A percentile compares a stretch with the other conserved stretches of the same genome.
Evolutionary conservation across 1,139 yeast genomes (phyloP).

Genomic region (Spathaspora sp.): DNA sequence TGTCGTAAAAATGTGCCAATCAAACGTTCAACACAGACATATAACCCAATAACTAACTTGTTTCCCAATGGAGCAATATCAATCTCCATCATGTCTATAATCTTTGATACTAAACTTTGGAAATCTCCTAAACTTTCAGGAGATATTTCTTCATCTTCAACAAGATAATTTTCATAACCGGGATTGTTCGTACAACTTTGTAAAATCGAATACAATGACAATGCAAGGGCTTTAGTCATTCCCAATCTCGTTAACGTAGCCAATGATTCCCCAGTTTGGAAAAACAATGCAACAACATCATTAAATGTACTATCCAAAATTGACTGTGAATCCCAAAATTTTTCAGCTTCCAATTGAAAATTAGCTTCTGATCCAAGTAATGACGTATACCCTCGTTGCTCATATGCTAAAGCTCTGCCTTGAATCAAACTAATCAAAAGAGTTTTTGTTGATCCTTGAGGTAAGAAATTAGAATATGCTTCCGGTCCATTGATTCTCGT

Average conservation of each 20-base stretch:
- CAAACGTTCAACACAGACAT: conserved; percentile 29
- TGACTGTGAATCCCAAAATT: conserved; percentile 12
- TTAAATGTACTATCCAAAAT: conserved; percentile 33
- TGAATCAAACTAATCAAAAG: conserved; percentile 39
- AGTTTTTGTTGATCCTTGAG: conserved; percentile 31
- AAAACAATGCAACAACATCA: conserved; percentile 38
- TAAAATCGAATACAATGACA: conserved; percentile 21
- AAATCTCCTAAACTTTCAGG: conserved; percentile 1
- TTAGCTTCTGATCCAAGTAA: conserved; percentile 17
- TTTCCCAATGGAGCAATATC: conserved; percentile 8
- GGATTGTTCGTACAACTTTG: conserved; percentile 7
- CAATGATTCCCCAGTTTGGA: conserved; percentile 48
- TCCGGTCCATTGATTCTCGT: conserved; percentile 43
- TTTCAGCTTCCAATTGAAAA: conserved; percentile 18
- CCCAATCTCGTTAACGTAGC: conserved; percentile 31
- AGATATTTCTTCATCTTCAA: not conserved
- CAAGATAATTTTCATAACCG: conserved; percentile 4
- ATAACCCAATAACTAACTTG: conserved; percentile 16
- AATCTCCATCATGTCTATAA: conserved; percentile 4
- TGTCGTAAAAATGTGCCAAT: conserved; percentile 39
- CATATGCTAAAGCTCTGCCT: conserved; percentile 24
- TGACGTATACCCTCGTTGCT: conserved; percentile 17
- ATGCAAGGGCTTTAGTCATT: conserved; percentile 27
- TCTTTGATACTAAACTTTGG: not conserved
- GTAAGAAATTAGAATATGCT: conserved; percentile 34